Base-by-base conservation (phyloP, 2,329 filamentous ascomycete species). In the Exserohilum rostratum region DNA sequence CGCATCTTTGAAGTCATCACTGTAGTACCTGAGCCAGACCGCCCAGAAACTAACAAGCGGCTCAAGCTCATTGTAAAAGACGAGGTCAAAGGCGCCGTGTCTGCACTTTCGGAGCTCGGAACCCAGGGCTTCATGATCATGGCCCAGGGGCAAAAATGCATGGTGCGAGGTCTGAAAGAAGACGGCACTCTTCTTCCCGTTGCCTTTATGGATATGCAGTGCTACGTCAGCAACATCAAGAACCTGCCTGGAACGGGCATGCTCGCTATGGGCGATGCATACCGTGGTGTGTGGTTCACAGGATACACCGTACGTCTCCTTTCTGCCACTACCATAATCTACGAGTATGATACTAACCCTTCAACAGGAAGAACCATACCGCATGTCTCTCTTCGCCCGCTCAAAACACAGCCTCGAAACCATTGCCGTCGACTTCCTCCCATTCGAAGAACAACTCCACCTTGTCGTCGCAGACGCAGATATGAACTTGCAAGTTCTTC, bases 151-250 rank as follows among this genome's bases (percentile, higher is more conserved):
- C 93, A 97, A 69, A 99, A 99, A 76, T 93, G 92, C 73, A 96
- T 99, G 90, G 92, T 99, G 1, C 85, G 95, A 55, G 95, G 95
- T 35, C 82, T 99, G 3, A 97, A 97, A 73, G 95, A 99, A 74
- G 95, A 99, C 71, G 91, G 93, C 0, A 92, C 90, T 1, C 83
- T 98, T 47, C 81, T 98, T 0, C 95, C 95, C 0, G 93, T 99
- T 3, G 95, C 95, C 0, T 99, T 99, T 71, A 90, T 99, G 82
- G 95, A 99, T 69, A 96, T 97, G 87, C 95, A 91, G 77, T 96
- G 90, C 75, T 95, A 96, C 68, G 91, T 96, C 11, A 90, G 87
- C 2, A 86, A 89, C n/a, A 84, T 91, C 49, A 95, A 93, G 69
- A 90, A 91, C 66, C 82, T 99, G 15, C 87, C 87, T 3, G 87